Base-by-base conservation (phyloP, 2,329 filamentous ascomycete species). In the Xylariaceae sp. region DNA sequence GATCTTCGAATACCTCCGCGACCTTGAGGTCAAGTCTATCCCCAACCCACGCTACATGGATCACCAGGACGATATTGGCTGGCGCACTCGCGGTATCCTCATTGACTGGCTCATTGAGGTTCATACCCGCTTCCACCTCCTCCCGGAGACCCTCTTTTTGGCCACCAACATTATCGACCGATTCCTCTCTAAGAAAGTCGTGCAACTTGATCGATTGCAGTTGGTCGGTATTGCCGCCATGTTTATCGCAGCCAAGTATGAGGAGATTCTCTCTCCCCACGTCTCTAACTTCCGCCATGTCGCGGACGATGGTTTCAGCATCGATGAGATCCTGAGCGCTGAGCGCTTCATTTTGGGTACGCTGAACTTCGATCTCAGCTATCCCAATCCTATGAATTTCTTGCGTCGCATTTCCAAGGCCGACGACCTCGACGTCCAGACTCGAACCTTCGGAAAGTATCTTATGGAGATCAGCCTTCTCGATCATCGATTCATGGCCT, bases 351-450 rank as follows among this genome's bases (percentile, higher is more conserved):
- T 99, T 66, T 87, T 99, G 55, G 85, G 86, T 66, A 92, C 92
- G 4, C 84, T 99, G 62, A 88, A 97, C 78, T 99, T 97, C 75
- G 93, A 99, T 73, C 86, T 99, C 65, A 97, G 92, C 80, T 99
- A 97, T 73, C 94, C 94, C 58, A 99, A 99, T 77, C 94, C 94
- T 18, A 99, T 99, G 94, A 99, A 99, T 83, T 99, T 99, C 80
- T 85, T 99, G 62, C 90, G 94, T 65, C 90, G 95, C 67, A 96
- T 99, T 76, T 97, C 93, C 63, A 99, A 99, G 82, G 95, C 94
- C 71, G 95, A 99, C 78, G 94, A 96, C 80, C 99, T 99, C 77
- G 93, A 99, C 76, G 96, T 97, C 70, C 91, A 97, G 75, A 96
- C 92, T 62, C 90, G 94, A 70, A 99, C 94, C 51, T 85, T 99